Percentiles rank a stretch among this genome's conserved stretches.
Conservation (phyloP, 768 basidiomycete species). For the Neoboletus brunneissimus region DNA sequence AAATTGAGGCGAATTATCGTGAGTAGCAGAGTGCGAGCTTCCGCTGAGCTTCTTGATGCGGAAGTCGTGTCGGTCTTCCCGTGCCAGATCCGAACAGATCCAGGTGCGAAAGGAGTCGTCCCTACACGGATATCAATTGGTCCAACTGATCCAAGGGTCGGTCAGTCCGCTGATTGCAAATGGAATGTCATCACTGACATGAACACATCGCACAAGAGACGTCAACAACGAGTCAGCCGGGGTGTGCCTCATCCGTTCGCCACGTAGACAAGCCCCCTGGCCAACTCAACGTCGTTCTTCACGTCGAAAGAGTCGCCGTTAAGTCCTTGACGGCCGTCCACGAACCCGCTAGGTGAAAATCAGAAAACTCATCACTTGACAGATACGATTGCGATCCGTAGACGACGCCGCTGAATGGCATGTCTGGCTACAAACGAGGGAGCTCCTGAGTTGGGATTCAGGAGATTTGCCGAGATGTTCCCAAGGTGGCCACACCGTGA, state of each 20-base stretch:
- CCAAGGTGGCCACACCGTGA: slow-evolving; percentile 22
- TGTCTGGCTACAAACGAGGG: not conserved
- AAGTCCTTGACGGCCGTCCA: slow-evolving; percentile 5
- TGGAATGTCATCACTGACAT: not conserved
- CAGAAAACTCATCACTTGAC: slow-evolving; percentile 3
- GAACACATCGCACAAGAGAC: not conserved
- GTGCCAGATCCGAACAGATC: slow-evolving; percentile 21
- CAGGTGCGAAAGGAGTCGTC: slow-evolving; percentile 13
- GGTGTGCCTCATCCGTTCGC: not conserved
- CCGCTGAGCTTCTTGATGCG: slow-evolving; percentile 27
- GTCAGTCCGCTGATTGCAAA: not conserved
- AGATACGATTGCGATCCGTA: not conserved
- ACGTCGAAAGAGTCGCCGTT: slow-evolving; percentile 12
- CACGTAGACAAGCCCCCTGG: slow-evolving; percentile 1
- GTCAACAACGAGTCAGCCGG: not conserved
- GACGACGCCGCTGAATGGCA: not conserved
- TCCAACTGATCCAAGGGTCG: slow-evolving; percentile 8
- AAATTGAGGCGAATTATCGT: slow-evolving; percentile 28
- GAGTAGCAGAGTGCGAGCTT: slow-evolving; percentile 23
- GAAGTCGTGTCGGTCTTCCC: slow-evolving; percentile 14
- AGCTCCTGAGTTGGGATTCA: not conserved
- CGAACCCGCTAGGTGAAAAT: slow-evolving; percentile 19
- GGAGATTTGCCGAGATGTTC: slow-evolving; percentile 27
- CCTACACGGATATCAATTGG: not conserved
- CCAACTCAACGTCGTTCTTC: not conserved